phyloP scores from a whole-genome alignment of 805 yeast genomes.

The Vanderwaltozyma yarrowii region DNA sequence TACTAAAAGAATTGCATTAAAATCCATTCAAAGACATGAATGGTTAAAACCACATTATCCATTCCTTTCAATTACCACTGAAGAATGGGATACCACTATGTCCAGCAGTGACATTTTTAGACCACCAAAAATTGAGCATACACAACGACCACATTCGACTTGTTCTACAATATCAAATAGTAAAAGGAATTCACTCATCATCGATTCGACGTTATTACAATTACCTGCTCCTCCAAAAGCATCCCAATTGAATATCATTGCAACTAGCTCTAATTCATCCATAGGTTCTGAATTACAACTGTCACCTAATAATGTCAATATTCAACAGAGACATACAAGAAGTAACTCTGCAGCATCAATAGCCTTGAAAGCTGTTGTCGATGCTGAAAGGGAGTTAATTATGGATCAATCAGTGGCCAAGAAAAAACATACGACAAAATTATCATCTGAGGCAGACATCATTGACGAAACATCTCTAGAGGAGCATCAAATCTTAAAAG shows the following conservation, averaged over 20 bases:
- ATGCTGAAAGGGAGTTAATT: conserved; percentile 37
- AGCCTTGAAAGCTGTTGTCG: conserved; percentile 68
- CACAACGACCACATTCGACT: conserved; percentile 1
- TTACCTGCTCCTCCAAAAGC: conserved; percentile 62
- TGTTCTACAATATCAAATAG: neutral
- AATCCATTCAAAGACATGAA: conserved; percentile 67
- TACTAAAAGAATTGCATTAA: conserved; percentile 54
- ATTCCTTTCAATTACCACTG: conserved; percentile 75
- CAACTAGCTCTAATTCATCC: neutral
- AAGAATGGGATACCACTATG: conserved; percentile 72
- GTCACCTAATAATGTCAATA: conserved; percentile 21
- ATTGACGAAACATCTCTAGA: neutral
- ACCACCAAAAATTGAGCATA: neutral
- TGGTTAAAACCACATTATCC: conserved; percentile 84
- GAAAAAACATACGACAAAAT: neutral
- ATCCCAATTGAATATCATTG: conserved; percentile 49
- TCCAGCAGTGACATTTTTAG: neutral
- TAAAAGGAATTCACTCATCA: conserved; percentile 26
- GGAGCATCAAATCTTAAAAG: neutral
- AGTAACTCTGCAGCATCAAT: conserved; percentile 46
- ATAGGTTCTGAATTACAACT: conserved; percentile 36
- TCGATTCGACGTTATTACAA: conserved; percentile 31
- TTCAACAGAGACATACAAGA: neutral
- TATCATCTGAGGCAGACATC: neutral
- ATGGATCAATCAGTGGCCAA: neutral